These are phyloP conservation scores for Colletotrichum tabaci DNA, from an alignment of 2,329 filamentous ascomycete species.

Conservation along the genomic window DNA sequence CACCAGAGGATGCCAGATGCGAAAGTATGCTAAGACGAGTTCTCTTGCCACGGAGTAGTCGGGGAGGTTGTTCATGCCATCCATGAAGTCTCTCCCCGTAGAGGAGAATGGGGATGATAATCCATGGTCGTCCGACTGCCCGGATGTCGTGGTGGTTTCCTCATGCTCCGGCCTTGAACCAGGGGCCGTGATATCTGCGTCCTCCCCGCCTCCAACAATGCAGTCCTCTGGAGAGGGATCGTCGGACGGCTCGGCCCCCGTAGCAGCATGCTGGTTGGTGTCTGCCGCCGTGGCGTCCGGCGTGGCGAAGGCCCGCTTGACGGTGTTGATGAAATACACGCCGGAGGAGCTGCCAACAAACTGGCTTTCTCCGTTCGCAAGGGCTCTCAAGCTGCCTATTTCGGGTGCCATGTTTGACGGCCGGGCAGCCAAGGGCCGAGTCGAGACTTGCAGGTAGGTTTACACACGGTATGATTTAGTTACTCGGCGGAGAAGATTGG, in stretches of 20 bases:
- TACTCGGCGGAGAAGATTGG: too few relatives aligned
- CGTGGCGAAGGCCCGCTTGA: constrained; percentile 64
- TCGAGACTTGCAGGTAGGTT: too few relatives aligned
- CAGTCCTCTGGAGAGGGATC: constrained; percentile 39
- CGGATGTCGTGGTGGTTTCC: neutral
- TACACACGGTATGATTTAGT: too few relatives aligned
- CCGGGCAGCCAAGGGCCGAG: too few relatives aligned
- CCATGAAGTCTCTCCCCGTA: neutral
- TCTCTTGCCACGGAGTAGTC: constrained; percentile 49
- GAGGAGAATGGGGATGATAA: constrained; percentile 3
- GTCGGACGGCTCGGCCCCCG: neutral
- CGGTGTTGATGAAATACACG: constrained; percentile 68
- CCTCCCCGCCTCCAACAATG: constrained; percentile 29
- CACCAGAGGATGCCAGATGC: constrained; percentile 66
- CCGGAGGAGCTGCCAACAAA: constrained; percentile 68
- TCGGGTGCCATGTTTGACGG: constrained; percentile 12
- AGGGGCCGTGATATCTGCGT: neutral
- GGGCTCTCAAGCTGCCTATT: constrained; percentile 40
- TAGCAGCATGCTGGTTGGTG: constrained; percentile 41
- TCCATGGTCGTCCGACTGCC: neutral
- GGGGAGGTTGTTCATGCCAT: constrained; percentile 13
- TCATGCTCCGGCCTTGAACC: neutral
- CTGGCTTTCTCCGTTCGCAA: constrained; percentile 55
- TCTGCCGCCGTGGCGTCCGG: constrained; percentile 38
- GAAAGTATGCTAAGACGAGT: constrained; percentile 65